Evolutionary conservation across 176 grass and related monocot genomes (phyloP), one percentile per base, ranked within the genome.

Genomic region (Pharus latifolius): DNA sequence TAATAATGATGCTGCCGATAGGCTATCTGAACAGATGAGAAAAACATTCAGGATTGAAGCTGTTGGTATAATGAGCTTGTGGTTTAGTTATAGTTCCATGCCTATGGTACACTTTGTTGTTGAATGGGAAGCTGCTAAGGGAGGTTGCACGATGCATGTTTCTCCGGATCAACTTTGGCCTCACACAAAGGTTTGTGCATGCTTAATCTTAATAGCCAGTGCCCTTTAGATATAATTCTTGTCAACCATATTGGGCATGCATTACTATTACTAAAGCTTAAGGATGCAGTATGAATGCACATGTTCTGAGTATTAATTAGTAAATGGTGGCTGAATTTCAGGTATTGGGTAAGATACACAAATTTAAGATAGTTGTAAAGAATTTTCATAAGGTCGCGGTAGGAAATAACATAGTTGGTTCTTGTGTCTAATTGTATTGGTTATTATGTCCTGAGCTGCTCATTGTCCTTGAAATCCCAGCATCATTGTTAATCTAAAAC

Each of bases 91-190:
- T 77, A 90, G 84, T 4, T 83, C 85, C 49, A 88, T 95, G 90
- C 87, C 96, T 70, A 88, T 92, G 82, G 96, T 99, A 42, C 87
- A 99, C 69, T 95, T 99, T 84, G 96, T 99, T 88, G 96, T 99
- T 17, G 96, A 99, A 67, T 99, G 96, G 96, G 90, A 95, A 72
- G 84, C 69, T 76, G 82, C 67, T 61, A 91, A 88, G 69, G 85
- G 63, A 80, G 90, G 90, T 19, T 99, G 96, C 73, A 95, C 90
- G 15, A 99, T 99, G 82, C 96, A 95, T 76, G 90, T 99, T 75
- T 99, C 90, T 52, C 96, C 96, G 20, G 96, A 99, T 73, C 96
- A 95, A 62, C 96, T 99, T 82, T 99, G 96, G 96, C 90, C 96
- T 9, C 96, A 99, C 68, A 99, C 90, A 72, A 99, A 99, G 96